Percentiles rank a stretch among this genome's conserved stretches.
phyloP scores from a whole-genome alignment of 83 land plant genomes.

The Larix sibirica region DNA sequence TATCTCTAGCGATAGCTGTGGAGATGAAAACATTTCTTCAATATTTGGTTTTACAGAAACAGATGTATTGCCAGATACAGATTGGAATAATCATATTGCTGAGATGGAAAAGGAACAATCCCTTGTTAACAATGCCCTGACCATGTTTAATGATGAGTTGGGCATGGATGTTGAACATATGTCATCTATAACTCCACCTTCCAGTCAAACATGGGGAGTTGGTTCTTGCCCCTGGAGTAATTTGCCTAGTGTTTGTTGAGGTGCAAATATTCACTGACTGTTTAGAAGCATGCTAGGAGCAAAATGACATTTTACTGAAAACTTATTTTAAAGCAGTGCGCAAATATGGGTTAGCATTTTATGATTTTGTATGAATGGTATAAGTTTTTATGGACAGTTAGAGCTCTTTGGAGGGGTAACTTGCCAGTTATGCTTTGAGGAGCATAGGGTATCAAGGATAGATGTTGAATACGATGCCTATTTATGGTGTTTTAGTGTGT shows the following conservation, averaged over 20 bases:
- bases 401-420: neutral
- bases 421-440: neutral
- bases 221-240: slow-evolving; percentile 18
- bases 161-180: slow-evolving; percentile 18
- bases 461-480: neutral
- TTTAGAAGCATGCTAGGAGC: neutral
- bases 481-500: slow-evolving; percentile 6
- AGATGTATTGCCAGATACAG: slow-evolving; percentile 30
- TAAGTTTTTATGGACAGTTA: neutral
- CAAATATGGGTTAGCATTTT: neutral
- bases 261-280: neutral
- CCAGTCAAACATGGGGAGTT: slow-evolving; percentile 15
- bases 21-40: slow-evolving; percentile 9
- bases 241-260: neutral
- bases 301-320: neutral
- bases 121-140: slow-evolving; percentile 16
- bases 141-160: slow-evolving; percentile 38
- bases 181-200: slow-evolving; percentile 13
- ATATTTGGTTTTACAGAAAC: slow-evolving; percentile 17
- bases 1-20: slow-evolving; percentile 14
- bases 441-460: neutral
- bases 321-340: neutral
- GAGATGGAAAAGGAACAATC: slow-evolving; percentile 16
- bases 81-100: slow-evolving; percentile 30
- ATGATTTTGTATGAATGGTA: neutral